Evolutionary conservation across 495 filamentous ascomycete genomes (phyloP).

Genomic region (Aspergillus leporis): DNA sequence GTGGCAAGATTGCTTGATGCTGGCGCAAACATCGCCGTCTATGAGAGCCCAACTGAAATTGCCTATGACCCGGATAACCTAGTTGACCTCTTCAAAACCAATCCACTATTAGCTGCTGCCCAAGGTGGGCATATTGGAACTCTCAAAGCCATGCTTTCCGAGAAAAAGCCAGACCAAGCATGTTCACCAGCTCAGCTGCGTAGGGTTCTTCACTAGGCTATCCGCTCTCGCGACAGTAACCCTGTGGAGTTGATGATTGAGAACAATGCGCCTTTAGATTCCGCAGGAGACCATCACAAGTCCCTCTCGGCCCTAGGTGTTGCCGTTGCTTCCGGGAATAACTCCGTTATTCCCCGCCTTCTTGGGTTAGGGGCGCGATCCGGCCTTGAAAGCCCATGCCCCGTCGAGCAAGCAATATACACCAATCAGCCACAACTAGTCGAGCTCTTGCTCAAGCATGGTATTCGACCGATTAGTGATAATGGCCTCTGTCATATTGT

Average conservation of each 20-base stretch:
- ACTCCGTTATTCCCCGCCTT: constrained; percentile 2
- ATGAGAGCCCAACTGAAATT: neutral
- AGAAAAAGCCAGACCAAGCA: constrained; percentile 4
- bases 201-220: constrained; percentile 7
- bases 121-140: neutral
- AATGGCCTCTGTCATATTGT: constrained; percentile 6
- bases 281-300: neutral
- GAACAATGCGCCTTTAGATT: neutral
- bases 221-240: neutral
- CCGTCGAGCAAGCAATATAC: neutral
- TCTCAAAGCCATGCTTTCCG: constrained; percentile 6
- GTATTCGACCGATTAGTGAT: neutral
- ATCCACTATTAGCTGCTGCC: constrained; percentile 8
- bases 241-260: constrained; percentile 10
- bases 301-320: neutral
- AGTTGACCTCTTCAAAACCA: neutral
- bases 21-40: constrained; percentile 3
- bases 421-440: neutral
- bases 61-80: neutral
- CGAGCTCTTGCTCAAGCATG: constrained; percentile 4
- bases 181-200: constrained; percentile 5
- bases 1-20: neutral
- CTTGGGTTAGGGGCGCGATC: neutral
- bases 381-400: neutral
- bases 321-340: neutral